These are phyloP conservation scores for Colletotrichum echinochloae DNA, from an alignment of 2,329 filamentous ascomycete genomes.

Conservation along the genomic window DNA sequence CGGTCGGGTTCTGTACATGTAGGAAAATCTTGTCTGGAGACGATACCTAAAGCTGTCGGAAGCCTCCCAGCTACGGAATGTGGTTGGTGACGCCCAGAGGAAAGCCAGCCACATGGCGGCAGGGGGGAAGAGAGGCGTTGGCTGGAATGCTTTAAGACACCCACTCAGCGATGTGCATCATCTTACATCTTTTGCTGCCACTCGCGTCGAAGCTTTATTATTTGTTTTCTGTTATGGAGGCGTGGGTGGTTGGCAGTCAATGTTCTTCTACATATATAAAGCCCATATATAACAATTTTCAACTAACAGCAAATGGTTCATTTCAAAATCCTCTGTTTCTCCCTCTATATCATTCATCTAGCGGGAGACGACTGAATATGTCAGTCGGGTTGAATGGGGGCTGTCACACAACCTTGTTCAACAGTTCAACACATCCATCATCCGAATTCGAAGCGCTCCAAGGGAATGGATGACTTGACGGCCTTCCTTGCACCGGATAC, in stretches of 20 bases:
- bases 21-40: slow-evolving; percentile 11
- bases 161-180: slow-evolving; percentile 37
- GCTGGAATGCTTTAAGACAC: slow-evolving; percentile 35
- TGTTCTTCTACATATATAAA: slow-evolving; percentile 36
- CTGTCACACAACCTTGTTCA: slow-evolving; percentile 2
- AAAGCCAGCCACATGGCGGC: slow-evolving; percentile 8
- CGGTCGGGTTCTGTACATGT: slow-evolving; percentile 19
- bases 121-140: slow-evolving; percentile 36
- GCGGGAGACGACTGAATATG: background rate
- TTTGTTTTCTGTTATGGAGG: slow-evolving; percentile 7
- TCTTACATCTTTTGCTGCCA: slow-evolving; percentile 33
- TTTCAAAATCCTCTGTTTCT: background rate
- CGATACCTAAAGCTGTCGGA: slow-evolving; percentile 23
- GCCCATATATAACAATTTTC: slow-evolving; percentile 32
- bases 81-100: slow-evolving; percentile 12
- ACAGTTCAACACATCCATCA: background rate
- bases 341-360: background rate
- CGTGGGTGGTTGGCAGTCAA: slow-evolving; percentile 20
- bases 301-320: slow-evolving; percentile 22
- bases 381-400: background rate
- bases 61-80: slow-evolving; percentile 2
- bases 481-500: background rate
- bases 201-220: slow-evolving; percentile 21
- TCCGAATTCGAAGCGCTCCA: background rate
- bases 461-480: slow-evolving; percentile 17